Base-by-base conservation (phyloP, 768 basidiomycete species). In the Mycena maculata region DNA sequence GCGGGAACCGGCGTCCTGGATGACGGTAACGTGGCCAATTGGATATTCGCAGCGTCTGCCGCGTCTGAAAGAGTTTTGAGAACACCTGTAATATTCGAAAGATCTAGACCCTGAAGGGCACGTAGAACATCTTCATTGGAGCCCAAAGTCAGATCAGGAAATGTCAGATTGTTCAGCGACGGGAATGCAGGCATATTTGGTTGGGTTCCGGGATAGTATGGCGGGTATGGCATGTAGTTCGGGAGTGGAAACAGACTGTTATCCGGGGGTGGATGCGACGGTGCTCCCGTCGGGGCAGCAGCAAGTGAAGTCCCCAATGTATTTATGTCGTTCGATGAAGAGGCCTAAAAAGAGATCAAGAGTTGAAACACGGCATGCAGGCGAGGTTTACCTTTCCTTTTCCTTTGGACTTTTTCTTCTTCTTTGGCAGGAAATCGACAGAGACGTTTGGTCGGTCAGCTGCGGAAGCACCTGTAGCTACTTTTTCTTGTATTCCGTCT, bases 71-170 rank as follows among this genome's bases (percentile, higher is more conserved):
- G 79, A 10, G 86, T 85, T 75, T 87, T 90, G 63, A 94, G 81
- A 13, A 88, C 90, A 59, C 81, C 84, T 0, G 90, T 86, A 61
- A 94, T 86, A 79, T 89, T 92, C 56, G 89, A 83, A 61, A 91
- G 81, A 70, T 94, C 92, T 66, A 93, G 80, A 52, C 89, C 87
- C 74, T 93, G 92, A 53, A 94, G 77, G 13, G 87, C 88, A 36
- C 89, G 91, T 47, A 93, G 78, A 48, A 94, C 86, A 65, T 92
- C 90, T 52, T 94, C 92, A 71, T 87, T 91, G 27, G 90, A 90
- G 15, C 83, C 82, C 60, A 82, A 81, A 20, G 81, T 72, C 18
- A 84, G 73, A 59, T 86, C 82, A 44, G 81, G 44, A 47, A 64
- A 63, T 13, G 79, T 58, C 57, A 74, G 67, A 44, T 67, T 66